These are phyloP conservation scores for Dictyostelium purpureum DNA, from an alignment of 78 protist species.

Conservation along the genomic window DNA sequence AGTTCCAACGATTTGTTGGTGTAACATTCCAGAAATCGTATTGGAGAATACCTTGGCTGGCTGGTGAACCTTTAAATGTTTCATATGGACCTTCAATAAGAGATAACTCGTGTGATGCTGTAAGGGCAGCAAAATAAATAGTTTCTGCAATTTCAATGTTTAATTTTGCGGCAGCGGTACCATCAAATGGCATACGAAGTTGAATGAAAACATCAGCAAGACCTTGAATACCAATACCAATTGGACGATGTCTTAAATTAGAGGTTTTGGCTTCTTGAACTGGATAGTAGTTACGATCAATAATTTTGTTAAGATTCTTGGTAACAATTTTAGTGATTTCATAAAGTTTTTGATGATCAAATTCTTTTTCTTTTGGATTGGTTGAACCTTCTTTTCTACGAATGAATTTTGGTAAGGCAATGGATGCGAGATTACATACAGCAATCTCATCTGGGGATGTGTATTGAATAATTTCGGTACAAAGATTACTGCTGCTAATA, in stretches of 20 bases:
- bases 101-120: conserved; percentile 67
- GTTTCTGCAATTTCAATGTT: conserved; percentile 98
- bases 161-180: conserved; percentile 91
- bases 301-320: conserved; percentile 94
- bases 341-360: conserved; percentile 88
- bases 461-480: conserved; percentile 99
- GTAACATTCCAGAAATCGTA: conserved; percentile 97
- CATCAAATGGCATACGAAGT: conserved; percentile 95
- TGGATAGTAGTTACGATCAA: conserved; percentile 98
- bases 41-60: conserved; percentile 93
- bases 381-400: background rate
- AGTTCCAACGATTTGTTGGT: conserved; percentile 87
- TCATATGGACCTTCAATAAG: conserved; percentile 89
- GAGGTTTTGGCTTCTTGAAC: conserved; percentile 92
- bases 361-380: conserved; percentile 46
- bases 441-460: conserved; percentile 97
- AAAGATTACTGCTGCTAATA: conserved; percentile 96
- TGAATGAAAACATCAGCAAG: conserved; percentile 96
- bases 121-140: conserved; percentile 94
- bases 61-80: conserved; percentile 94
- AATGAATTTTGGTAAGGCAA: conserved; percentile 96
- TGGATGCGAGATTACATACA: conserved; percentile 98
- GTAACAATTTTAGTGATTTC: conserved; percentile 88
- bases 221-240: conserved; percentile 98
- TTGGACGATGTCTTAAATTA: conserved; percentile 98